A percentile compares a stretch with the other conserved stretches of the same genome.
Evolutionary conservation across 2,329 filamentous ascomycete species (phyloP).

Genomic region (Grosmannia clavigera): DNA sequence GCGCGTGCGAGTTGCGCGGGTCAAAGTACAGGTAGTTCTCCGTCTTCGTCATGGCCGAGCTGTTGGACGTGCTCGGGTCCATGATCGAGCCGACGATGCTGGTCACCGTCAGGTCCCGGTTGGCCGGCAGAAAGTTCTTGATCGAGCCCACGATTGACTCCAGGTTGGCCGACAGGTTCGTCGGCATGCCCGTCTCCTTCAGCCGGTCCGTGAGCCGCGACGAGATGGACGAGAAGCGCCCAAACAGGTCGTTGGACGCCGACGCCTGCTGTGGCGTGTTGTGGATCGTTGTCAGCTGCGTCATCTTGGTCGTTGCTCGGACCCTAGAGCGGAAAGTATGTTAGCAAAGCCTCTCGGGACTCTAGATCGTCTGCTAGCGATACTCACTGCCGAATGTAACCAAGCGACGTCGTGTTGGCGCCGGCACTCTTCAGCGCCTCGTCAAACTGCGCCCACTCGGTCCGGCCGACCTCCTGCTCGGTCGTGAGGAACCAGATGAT

Average conservation of each 20-base stretch:
- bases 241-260: slow-evolving; percentile 68
- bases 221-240: slow-evolving; percentile 84
- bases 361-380: background rate
- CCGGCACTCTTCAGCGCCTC: slow-evolving; percentile 67
- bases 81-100: slow-evolving; percentile 98
- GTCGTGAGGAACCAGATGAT: slow-evolving; percentile 96
- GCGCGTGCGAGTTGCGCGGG: slow-evolving; percentile 80
- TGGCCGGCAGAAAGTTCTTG: slow-evolving; percentile 94
- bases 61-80: slow-evolving; percentile 83
- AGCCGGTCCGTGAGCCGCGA: slow-evolving; percentile 87
- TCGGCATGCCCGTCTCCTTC: slow-evolving; percentile 74
- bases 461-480: slow-evolving; percentile 71
- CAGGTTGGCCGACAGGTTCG: slow-evolving; percentile 61
- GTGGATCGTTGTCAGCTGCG: slow-evolving; percentile 87
- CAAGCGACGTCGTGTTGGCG: slow-evolving; percentile 62
- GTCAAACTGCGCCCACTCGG: slow-evolving; percentile 77
- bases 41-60: slow-evolving; percentile 87
- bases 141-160: slow-evolving; percentile 91
- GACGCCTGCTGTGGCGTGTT: slow-evolving; percentile 47
- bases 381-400: slow-evolving; percentile 74
- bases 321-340: slow-evolving; percentile 4
- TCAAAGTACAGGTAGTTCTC: slow-evolving; percentile 97
- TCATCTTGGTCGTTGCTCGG: slow-evolving; percentile 79
- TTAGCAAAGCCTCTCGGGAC: background rate
- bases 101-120: slow-evolving; percentile 90